Percentiles rank a stretch among this genome's conserved stretches.
Evolutionary conservation across 192 early-diverging fungal genomes (phyloP).

Genomic region (Coemansia sp.): DNA sequence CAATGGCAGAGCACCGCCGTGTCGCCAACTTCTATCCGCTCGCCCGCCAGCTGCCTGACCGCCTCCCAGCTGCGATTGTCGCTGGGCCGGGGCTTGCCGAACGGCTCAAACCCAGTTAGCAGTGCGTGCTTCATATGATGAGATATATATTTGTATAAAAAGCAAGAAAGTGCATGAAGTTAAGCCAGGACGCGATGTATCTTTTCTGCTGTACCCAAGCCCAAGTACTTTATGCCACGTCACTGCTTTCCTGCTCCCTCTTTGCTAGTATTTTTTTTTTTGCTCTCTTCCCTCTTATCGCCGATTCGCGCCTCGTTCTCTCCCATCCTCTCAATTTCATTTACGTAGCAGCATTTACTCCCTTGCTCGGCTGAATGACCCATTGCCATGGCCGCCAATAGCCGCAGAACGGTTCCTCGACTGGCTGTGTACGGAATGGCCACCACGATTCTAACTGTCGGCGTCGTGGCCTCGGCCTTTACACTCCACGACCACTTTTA

Average conservation of each 20-base stretch:
- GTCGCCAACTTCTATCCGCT: constrained; percentile 6
- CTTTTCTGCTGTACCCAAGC: not conserved
- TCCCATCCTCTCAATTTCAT: too few relatives aligned
- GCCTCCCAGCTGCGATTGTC: constrained; percentile 59
- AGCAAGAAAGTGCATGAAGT: too few relatives aligned
- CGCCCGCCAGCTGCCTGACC: constrained; percentile 25
- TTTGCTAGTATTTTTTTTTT: not conserved
- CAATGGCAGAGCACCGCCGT: constrained; percentile 28
- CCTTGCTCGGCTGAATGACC: constrained; percentile 2
- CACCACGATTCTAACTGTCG: constrained; percentile 65
- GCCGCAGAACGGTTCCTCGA: constrained; percentile 41
- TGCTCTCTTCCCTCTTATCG: not conserved
- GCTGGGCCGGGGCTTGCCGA: constrained; percentile 39
- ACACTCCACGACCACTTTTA: constrained; percentile 83
- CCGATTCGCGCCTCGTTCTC: too few relatives aligned
- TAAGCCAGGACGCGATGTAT: too few relatives aligned
- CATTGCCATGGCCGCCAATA: constrained; percentile 29
- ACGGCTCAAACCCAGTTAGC: constrained; percentile 58
- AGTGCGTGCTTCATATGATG: constrained; percentile 29
- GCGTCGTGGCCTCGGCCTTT: constrained; percentile 68
- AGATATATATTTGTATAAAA: not conserved
- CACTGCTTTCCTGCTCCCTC: not conserved
- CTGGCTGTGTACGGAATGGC: constrained; percentile 74
- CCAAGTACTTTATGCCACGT: constrained; percentile 16
- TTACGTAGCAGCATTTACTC: too few relatives aligned